Percentiles rank a stretch among this genome's conserved stretches.
phyloP scores from a whole-genome alignment of 1,139 yeast genomes.

The Sugiyamaella xylanicola region DNA sequence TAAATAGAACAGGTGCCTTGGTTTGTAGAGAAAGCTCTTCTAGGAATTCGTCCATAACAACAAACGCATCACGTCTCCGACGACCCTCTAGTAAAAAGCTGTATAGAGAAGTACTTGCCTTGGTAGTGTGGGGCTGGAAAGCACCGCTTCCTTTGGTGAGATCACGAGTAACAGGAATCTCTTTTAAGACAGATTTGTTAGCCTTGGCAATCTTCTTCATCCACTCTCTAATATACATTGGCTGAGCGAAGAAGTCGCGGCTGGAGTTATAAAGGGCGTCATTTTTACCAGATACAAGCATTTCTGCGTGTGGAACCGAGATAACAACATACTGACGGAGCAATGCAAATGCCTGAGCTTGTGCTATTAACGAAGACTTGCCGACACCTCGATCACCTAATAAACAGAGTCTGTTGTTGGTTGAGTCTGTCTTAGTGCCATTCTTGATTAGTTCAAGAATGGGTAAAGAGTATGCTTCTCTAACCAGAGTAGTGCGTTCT shows the following conservation, averaged over 20 bases:
- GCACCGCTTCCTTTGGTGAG: conserved; percentile 32
- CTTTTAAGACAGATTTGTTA: conserved; percentile 54
- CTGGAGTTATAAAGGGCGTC: conserved; percentile 63
- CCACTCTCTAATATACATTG: conserved; percentile 71
- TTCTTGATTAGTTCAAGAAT: conserved; percentile 39
- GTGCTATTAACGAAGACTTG: conserved; percentile 73
- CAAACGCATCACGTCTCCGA: conserved; percentile 43
- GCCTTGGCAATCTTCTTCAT: conserved; percentile 58
- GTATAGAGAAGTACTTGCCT: conserved; percentile 50
- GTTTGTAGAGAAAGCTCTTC: conserved; percentile 54
- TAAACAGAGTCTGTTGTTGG: conserved; percentile 56
- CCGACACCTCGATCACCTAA: conserved; percentile 80
- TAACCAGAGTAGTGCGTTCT: conserved; percentile 50
- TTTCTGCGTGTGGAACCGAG: conserved; percentile 65
- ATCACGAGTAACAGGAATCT: conserved; percentile 42
- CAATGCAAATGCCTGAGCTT: conserved; percentile 64
- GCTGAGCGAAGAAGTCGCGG: conserved; percentile 65
- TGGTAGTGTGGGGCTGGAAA: conserved; percentile 41
- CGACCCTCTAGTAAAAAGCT: conserved; percentile 47
- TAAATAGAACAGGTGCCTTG: conserved; percentile 60
- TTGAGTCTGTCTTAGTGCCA: conserved; percentile 36
- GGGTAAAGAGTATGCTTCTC: conserved; percentile 40
- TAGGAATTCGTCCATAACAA: conserved; percentile 55
- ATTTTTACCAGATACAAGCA: conserved; percentile 67
- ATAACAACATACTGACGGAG: conserved; percentile 57